Evolutionary conservation across 75 land plant species (phyloP), one percentile per base, ranked within the genome.

Genomic region (Pinus taeda): DNA sequence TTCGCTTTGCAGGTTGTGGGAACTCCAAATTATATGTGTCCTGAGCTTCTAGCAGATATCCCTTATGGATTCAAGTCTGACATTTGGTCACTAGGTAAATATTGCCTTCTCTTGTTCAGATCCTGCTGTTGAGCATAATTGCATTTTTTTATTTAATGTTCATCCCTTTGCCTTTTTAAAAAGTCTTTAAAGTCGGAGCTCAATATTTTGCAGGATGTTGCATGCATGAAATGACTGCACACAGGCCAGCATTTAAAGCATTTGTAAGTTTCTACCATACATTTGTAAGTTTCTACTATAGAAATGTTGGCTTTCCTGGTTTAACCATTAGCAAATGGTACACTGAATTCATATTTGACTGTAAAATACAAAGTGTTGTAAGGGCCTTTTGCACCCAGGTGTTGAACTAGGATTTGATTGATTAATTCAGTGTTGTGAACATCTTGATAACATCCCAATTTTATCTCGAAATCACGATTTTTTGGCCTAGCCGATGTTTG

Each of bases 11-110:
- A 94, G 97, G 92, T 94, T 75, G 97, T 94, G 58, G 97, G 97
- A 62, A 94, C 97, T 69, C 97, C 97, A 73, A 82, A 82, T 60
- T 94, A 94, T 72, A 94, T 94, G 97, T 94, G 97, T 60, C 97
- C 97, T 63, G 97, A 94, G 76, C 89, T 94, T 78, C 97, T 94
- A 81, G 97, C 97, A 76, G 97, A 94, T 83, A 92, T 94, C 76
- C 97, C 97, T n/a, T 94, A 94, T 88, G 97, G 97, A 37, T 86
- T 91, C 67, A 94, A 94, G 75, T 94, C 97, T 69, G 97, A 94
- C 74, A 92, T 94, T 22, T 94, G 97, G 96, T 93, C 96, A 37
- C 69, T 93, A 84, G 96, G 96, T 93, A 80, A 76, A n/a, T 21
- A 15, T 14, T 57, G 29, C 57, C 78, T 60, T 56, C 6, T 39